A percentile compares a stretch with the other conserved stretches of the same genome.
phyloP scores from a whole-genome alignment of 345 rosid genomes.

The Syzygium jambos region DNA sequence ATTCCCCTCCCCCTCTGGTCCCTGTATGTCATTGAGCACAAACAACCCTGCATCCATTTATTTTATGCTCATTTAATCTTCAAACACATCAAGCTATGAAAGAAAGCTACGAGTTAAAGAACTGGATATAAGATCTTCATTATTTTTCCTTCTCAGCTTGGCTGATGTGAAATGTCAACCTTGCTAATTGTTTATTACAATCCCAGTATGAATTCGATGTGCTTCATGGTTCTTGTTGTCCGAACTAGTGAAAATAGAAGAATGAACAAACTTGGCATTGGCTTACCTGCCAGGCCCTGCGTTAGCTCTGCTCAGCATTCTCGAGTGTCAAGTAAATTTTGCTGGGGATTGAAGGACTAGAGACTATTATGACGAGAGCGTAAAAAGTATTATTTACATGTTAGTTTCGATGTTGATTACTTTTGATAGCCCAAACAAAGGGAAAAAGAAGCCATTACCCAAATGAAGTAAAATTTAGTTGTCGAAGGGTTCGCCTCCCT shows the following conservation, averaged over 20 bases:
- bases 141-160: not conserved
- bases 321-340: not conserved
- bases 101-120: not conserved
- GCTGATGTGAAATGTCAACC: not conserved
- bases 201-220: not conserved
- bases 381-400: not conserved
- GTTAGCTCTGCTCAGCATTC: not conserved
- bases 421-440: not conserved
- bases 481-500: not conserved
- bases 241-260: not conserved
- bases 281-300: not conserved
- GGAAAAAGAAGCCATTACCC: not conserved
- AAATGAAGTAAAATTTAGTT: not conserved
- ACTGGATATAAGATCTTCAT: not conserved
- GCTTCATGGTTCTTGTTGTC: not conserved
- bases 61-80: not conserved
- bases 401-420: not conserved
- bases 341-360: not conserved
- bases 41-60: not conserved
- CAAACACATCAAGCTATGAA: not conserved
- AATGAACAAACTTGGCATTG: not conserved
- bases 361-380: not conserved
- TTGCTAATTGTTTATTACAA: not conserved
- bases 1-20: not conserved
- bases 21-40: not conserved